Evolutionary conservation across 768 basidiomycete genomes (phyloP).

Genomic region (Macrolepiota fuliginosa): DNA sequence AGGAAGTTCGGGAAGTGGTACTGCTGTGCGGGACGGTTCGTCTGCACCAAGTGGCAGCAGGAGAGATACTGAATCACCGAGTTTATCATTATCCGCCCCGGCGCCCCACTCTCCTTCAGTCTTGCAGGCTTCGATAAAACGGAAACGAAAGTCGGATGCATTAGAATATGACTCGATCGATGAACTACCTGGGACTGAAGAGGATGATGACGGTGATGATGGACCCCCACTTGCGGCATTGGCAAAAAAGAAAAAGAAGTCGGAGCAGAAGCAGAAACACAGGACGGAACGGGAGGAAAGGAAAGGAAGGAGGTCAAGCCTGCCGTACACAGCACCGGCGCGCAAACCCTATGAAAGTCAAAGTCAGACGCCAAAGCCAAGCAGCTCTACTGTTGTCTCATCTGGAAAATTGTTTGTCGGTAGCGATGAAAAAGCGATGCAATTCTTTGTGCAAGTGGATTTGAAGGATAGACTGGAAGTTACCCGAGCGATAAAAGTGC

Average conservation of each 20-base stretch:
- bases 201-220: neutral
- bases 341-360: conserved; percentile 5
- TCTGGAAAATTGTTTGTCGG: neutral
- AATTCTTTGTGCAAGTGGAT: conserved; percentile 71
- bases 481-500: conserved; percentile 55
- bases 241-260: neutral
- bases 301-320: neutral
- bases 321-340: neutral
- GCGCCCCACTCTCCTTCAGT: neutral
- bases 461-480: conserved; percentile 8
- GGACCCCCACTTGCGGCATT: neutral
- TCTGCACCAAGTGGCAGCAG: neutral
- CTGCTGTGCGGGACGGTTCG: neutral
- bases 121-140: neutral
- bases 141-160: conserved; percentile 4
- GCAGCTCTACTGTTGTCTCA: neutral
- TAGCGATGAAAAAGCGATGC: conserved; percentile 37
- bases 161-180: neutral
- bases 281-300: neutral
- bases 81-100: neutral
- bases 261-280: neutral
- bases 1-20: conserved; percentile 9
- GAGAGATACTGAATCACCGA: conserved; percentile 6
- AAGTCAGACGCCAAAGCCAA: neutral
- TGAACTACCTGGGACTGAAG: neutral